These are phyloP conservation scores for Vinca minor DNA, from an alignment of 257 asterid genomes.

Conservation along the genomic window DNA sequence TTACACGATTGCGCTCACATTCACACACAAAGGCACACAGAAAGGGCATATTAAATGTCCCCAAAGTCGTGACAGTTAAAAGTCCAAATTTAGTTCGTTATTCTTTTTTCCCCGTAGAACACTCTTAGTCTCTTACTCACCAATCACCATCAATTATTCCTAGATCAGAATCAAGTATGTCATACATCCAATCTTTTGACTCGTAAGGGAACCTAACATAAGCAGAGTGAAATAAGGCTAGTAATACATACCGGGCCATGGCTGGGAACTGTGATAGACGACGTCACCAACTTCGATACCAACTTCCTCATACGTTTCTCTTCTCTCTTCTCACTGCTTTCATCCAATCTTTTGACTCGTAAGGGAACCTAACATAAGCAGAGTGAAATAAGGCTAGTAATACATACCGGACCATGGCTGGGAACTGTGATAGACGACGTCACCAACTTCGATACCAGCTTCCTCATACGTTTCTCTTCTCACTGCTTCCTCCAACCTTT, in stretches of 20 bases:
- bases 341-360: conserved; percentile 46
- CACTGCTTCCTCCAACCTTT: conserved; percentile 94
- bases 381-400: conserved; percentile 5
- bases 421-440: conserved; percentile 90
- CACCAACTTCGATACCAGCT: conserved; percentile 91
- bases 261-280: conserved; percentile 93
- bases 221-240: not conserved
- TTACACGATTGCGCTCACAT: not conserved
- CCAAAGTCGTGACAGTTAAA: not conserved
- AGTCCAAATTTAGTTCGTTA: not conserved
- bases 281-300: conserved; percentile 96
- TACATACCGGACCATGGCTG: conserved; percentile 95
- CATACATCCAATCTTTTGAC: not conserved
- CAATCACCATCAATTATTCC: too few relatives aligned
- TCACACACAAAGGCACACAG: not conserved
- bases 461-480: conserved; percentile 96
- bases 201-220: not conserved
- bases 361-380: not conserved
- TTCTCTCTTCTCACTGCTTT: conserved; percentile 98
- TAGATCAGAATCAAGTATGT: not conserved
- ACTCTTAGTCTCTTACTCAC: too few relatives aligned
- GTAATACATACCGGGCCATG: conserved; percentile 76
- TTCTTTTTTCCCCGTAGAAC: not conserved
- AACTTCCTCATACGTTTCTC: conserved; percentile 89
- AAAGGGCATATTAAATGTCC: not conserved